These are phyloP conservation scores for Xylaria arbuscula DNA, from an alignment of 2,329 filamentous ascomycete species.

Conservation along the genomic window DNA sequence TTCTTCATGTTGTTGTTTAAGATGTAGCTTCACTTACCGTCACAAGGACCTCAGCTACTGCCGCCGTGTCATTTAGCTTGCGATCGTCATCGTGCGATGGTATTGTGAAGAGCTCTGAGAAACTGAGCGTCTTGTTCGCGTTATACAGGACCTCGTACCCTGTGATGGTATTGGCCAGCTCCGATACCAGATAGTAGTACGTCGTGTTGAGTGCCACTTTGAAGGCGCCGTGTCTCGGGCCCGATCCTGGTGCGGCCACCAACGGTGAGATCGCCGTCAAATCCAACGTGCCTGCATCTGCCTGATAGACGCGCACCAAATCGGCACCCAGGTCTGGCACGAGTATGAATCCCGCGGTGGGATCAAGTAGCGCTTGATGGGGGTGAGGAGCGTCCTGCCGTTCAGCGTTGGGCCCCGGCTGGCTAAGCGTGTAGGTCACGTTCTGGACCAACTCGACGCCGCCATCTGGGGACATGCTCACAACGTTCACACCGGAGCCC, in stretches of 20 bases:
- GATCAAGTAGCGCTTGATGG: constrained; percentile 73
- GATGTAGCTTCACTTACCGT: constrained; percentile 62
- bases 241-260: constrained; percentile 62
- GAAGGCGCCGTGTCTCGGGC: constrained; percentile 75
- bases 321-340: constrained; percentile 76
- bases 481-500: constrained; percentile 57
- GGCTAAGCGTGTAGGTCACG: constrained; percentile 54
- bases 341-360: constrained; percentile 70
- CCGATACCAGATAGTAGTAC: constrained; percentile 70
- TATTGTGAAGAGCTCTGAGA: constrained; percentile 60
- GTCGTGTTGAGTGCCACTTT: constrained; percentile 57
- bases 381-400: constrained; percentile 71
- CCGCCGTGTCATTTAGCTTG: constrained; percentile 55
- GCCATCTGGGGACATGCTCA: constrained; percentile 50
- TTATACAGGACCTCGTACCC: constrained; percentile 68
- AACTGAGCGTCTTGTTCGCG: constrained; percentile 54
- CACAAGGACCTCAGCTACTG: constrained; percentile 67
- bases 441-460: constrained; percentile 53
- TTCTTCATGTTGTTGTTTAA: neutral
- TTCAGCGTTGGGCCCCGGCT: constrained; percentile 53
- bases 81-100: constrained; percentile 60
- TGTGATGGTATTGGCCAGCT: constrained; percentile 68
- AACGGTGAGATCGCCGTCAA: constrained; percentile 57
- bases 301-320: constrained; percentile 65
- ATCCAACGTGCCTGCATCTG: constrained; percentile 60